Conservation (phyloP, 176 grass and related monocot genomes). For the Hyparrhenia diplandra region DNA sequence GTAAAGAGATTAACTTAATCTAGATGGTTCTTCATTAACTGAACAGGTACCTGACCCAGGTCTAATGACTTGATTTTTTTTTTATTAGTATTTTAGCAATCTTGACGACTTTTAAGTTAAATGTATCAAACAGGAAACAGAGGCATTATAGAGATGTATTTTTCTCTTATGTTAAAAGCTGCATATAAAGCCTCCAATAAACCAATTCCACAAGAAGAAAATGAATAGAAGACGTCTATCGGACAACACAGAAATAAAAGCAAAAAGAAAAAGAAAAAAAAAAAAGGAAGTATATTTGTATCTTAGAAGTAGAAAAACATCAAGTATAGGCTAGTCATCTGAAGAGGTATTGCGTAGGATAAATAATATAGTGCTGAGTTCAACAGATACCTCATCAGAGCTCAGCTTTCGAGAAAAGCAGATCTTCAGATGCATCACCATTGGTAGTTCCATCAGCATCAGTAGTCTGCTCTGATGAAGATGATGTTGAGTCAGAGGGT, state of each 20-base stretch:
- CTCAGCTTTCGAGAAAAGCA: conserved; percentile 33
- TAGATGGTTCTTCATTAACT: not conserved
- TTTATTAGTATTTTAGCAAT: not conserved
- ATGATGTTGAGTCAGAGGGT: conserved; percentile 2
- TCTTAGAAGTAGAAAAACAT: not conserved
- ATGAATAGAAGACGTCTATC: no score
- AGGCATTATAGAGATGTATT: not conserved
- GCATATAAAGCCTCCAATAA: not conserved
- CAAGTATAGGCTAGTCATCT: not conserved
- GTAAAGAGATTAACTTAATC: not conserved
- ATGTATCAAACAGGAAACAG: not conserved
- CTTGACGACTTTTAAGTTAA: not conserved
- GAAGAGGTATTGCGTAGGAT: not conserved
- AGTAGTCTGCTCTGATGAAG: conserved; percentile 27
- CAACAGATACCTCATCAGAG: conserved; percentile 50
- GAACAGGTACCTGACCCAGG: not conserved
- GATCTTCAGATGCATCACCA: conserved; percentile 30
- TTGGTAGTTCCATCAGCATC: not conserved
- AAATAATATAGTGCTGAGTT: not conserved
- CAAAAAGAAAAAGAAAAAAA: no score
- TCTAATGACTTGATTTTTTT: not conserved
- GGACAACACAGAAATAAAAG: no score
- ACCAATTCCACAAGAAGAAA: no score
- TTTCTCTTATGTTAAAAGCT: not conserved
- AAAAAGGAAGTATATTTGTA: no score